These are phyloP conservation scores for Syncephalis plumigaleata DNA, from an alignment of 371 early-diverging fungal species.

Conservation along the genomic window DNA sequence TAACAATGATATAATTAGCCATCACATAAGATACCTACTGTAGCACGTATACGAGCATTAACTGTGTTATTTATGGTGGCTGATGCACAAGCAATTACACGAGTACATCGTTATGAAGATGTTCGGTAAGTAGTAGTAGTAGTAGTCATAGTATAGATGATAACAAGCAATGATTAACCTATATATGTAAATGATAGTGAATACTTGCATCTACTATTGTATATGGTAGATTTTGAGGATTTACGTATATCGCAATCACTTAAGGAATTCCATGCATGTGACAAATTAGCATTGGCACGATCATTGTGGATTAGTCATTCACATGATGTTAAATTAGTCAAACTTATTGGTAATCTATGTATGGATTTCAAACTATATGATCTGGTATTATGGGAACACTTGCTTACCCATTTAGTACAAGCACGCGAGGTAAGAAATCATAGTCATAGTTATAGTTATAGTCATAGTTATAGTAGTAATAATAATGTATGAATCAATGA, in stretches of 20 bases:
- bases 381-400: neutral
- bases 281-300: conserved; percentile 1
- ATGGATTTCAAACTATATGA: conserved; percentile 1
- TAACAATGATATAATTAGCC: neutral
- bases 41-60: neutral
- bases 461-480: no score
- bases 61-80: neutral
- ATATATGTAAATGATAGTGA: neutral
- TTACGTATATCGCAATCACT: conserved; percentile 1
- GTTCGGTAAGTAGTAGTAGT: neutral
- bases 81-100: neutral
- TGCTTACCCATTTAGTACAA: neutral
- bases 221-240: conserved; percentile 1
- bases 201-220: neutral
- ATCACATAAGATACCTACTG: neutral
- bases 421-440: neutral
- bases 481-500: neutral
- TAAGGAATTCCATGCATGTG: neutral
- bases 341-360: conserved; percentile 1
- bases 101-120: conserved; percentile 1
- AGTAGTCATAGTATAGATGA: neutral
- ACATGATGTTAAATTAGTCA: neutral
- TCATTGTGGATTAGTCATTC: conserved; percentile 1
- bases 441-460: no score
- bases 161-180: neutral